These are phyloP conservation scores for Lasiosphaeriaceae sp. DNA, from an alignment of 495 filamentous ascomycete species.

Conservation along the genomic window DNA sequence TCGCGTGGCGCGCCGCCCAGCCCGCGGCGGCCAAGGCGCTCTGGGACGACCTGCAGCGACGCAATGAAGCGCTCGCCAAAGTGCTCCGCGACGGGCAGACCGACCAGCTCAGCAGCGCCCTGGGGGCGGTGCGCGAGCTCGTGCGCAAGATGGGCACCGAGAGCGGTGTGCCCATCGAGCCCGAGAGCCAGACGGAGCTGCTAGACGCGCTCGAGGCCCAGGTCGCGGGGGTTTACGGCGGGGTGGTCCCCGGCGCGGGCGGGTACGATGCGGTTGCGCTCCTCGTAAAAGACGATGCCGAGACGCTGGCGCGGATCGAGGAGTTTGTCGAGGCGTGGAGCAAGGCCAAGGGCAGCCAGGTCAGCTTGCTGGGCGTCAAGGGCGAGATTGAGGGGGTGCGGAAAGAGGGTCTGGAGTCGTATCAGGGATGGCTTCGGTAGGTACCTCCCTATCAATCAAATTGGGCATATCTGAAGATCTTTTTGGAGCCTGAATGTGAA, in stretches of 20 bases:
- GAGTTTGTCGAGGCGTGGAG: slow-evolving; percentile 64
- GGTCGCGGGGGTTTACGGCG: slow-evolving; percentile 79
- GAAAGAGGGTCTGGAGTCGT: slow-evolving; percentile 58
- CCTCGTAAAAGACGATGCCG: slow-evolving; percentile 68
- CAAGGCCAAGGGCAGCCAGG: slow-evolving; percentile 61
- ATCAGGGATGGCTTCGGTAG: slow-evolving; percentile 56
- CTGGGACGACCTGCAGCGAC: slow-evolving; percentile 68
- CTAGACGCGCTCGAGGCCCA: slow-evolving; percentile 64
- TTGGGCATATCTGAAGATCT: too few relatives aligned
- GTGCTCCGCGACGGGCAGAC: slow-evolving; percentile 50
- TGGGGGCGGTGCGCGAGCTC: slow-evolving; percentile 42
- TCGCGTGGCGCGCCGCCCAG: slow-evolving; percentile 74
- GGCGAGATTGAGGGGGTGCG: slow-evolving; percentile 85
- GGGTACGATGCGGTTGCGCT: slow-evolving; percentile 90
- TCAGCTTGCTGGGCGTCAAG: slow-evolving; percentile 72
- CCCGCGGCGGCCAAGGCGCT: slow-evolving; percentile 60
- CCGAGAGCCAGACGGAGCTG: slow-evolving; percentile 75
- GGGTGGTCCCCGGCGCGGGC: slow-evolving; percentile 90
- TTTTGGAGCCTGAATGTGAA: too few relatives aligned
- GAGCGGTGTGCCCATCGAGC: slow-evolving; percentile 86
- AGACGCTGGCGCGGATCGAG: slow-evolving; percentile 60
- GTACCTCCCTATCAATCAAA: too few relatives aligned
- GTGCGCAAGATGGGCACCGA: slow-evolving; percentile 71
- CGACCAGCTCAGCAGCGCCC: slow-evolving; percentile 33
- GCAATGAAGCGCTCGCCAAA: slow-evolving; percentile 67